These are phyloP conservation scores for Clavariopsis aquatica DNA, from an alignment of 495 filamentous ascomycete species.

Conservation along the genomic window DNA sequence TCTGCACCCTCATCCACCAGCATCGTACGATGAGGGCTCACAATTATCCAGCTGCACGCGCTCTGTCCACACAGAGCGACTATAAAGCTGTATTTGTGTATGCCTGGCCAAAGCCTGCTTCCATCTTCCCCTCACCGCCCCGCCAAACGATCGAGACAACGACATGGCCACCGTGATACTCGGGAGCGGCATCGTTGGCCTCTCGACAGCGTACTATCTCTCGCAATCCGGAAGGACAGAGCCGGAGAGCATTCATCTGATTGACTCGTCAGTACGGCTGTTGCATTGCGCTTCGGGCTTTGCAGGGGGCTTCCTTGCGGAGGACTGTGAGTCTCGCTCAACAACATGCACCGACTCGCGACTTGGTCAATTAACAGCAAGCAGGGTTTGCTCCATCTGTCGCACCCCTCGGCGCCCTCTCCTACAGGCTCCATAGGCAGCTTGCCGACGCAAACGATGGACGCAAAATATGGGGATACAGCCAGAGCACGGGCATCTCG, in stretches of 20 bases:
- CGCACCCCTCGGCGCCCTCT: constrained; percentile 61
- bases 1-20: constrained; percentile 3
- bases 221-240: constrained; percentile 53
- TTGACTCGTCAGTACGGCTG: constrained; percentile 64
- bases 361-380: neutral
- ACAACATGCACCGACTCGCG: neutral
- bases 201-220: constrained; percentile 77
- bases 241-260: constrained; percentile 62
- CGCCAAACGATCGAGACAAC: constrained; percentile 13
- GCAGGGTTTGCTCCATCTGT: constrained; percentile 51
- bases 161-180: constrained; percentile 63
- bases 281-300: constrained; percentile 74
- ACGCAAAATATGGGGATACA: constrained; percentile 67
- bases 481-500: constrained; percentile 57
- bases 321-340: constrained; percentile 55
- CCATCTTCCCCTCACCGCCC: constrained; percentile 16
- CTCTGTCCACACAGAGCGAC: neutral
- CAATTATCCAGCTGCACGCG: neutral
- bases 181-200: constrained; percentile 76
- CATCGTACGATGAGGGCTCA: constrained; percentile 22
- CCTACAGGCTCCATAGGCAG: constrained; percentile 66
- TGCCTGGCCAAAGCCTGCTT: neutral
- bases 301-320: constrained; percentile 73
- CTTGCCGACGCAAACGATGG: constrained; percentile 63
- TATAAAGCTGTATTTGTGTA: neutral